Percentiles rank a stretch among this genome's conserved stretches.
These are phyloP conservation scores for Juncus effusus DNA, from an alignment of 176 grass and related monocot species.

Conservation along the genomic window DNA sequence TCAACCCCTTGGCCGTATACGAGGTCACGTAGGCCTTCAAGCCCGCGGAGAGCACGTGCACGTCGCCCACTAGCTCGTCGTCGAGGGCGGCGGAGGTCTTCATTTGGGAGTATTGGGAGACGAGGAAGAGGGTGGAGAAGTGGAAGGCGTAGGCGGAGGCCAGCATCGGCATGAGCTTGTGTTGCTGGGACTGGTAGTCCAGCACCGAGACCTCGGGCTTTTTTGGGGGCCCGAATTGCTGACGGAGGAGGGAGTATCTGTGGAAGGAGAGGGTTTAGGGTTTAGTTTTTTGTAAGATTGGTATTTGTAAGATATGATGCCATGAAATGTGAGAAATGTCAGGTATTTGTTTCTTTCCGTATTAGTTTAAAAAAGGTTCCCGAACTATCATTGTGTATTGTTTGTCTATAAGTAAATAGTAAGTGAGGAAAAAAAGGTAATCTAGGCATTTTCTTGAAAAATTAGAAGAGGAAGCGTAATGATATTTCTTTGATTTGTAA, in stretches of 20 bases:
- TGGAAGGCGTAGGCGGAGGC: conserved; percentile 91
- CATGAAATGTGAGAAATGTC: no score
- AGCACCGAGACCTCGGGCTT: conserved; percentile 82
- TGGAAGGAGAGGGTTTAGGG: no score
- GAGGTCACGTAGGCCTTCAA: conserved; percentile 94
- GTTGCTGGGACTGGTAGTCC: conserved; percentile 96
- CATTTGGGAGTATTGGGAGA: conserved; percentile 84
- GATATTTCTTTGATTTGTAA: no score
- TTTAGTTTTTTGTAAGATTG: no score
- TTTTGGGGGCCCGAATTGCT: conserved; percentile 89
- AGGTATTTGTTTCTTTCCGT: not conserved
- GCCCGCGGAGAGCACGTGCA: conserved; percentile 88
- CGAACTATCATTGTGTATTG: no score
- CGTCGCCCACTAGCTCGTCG: conserved; percentile 67
- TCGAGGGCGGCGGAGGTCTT: conserved; percentile 64
- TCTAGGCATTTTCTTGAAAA: no score
- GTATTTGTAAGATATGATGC: no score
- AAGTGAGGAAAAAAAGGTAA: no score
- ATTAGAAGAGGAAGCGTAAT: no score
- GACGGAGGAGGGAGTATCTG: conserved; percentile 73
- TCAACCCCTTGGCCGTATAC: conserved; percentile 87
- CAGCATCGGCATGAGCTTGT: conserved; percentile 94
- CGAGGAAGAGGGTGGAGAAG: conserved; percentile 61
- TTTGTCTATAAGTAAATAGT: no score
- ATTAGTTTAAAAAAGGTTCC: not conserved